These are phyloP conservation scores for Thelonectria blattea DNA, from an alignment of 2,329 filamentous ascomycete species.

Conservation along the genomic window DNA sequence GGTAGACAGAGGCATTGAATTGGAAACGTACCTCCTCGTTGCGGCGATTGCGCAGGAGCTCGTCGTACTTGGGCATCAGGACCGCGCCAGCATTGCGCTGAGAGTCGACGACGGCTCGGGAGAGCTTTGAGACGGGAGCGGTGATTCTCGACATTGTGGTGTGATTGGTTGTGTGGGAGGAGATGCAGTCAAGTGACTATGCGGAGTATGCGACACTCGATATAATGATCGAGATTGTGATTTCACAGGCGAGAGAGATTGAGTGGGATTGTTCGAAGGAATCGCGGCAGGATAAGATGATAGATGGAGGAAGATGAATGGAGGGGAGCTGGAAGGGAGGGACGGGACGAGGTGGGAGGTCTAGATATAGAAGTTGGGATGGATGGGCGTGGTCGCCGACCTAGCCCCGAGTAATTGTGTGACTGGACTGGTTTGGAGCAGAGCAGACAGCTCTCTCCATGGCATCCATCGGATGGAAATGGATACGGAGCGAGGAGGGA, in stretches of 20 bases:
- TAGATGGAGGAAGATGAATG: constrained; percentile 1
- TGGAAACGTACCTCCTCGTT: constrained; percentile 31
- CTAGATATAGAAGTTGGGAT: constrained; percentile 18
- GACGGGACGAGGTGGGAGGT: constrained; percentile 8
- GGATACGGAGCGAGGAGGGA: not conserved
- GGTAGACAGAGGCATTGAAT: not conserved
- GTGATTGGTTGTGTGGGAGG: constrained; percentile 9
- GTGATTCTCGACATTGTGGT: constrained; percentile 56
- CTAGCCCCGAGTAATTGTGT: not conserved
- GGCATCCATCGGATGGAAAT: not conserved
- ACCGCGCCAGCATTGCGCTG: constrained; percentile 47
- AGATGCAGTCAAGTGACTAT: not conserved
- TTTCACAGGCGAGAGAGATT: not conserved
- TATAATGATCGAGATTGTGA: not conserved
- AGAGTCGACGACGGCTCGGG: constrained; percentile 54
- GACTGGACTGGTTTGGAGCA: not conserved
- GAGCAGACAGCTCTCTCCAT: not conserved
- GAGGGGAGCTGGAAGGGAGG: not conserved
- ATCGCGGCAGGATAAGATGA: not conserved
- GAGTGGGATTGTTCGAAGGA: not conserved
- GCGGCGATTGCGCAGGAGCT: constrained; percentile 48
- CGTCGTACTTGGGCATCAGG: constrained; percentile 56
- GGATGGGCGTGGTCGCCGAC: not conserved
- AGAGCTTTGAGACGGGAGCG: constrained; percentile 55
- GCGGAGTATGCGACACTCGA: not conserved